A percentile compares a stretch with the other conserved stretches of the same genome.
phyloP scores from a whole-genome alignment of 306 rosid species.

The Vicia villosa region DNA sequence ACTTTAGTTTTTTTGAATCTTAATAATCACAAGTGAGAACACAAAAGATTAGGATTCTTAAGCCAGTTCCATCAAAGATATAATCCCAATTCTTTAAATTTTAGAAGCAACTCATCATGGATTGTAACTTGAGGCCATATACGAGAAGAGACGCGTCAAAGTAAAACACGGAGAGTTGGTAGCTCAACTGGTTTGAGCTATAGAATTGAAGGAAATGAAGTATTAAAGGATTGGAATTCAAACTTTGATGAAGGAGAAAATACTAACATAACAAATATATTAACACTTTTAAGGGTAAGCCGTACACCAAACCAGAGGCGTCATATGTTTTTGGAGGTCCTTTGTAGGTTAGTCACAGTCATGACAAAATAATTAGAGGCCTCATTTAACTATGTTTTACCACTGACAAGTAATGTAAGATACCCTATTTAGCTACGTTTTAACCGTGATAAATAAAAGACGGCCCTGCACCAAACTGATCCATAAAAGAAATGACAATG shows the following conservation, averaged over 20 bases:
- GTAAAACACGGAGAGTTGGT: background rate
- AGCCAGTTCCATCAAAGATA: conserved; percentile 8
- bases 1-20: background rate
- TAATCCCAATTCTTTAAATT: conserved; percentile 27
- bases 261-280: too few species aligned
- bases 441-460: too few species aligned
- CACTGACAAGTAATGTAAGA: too few species aligned
- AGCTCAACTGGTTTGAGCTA: too few species aligned
- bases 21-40: conserved; percentile 4
- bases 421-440: too few species aligned
- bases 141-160: conserved; percentile 1
- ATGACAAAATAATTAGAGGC: too few species aligned
- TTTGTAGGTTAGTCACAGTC: too few species aligned
- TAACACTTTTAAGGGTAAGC: background rate
- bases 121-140: conserved; percentile 8
- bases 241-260: background rate
- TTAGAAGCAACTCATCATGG: conserved; percentile 6
- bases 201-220: too few species aligned
- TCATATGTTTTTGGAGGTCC: too few species aligned
- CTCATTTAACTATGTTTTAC: too few species aligned
- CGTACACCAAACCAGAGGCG: too few species aligned
- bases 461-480: background rate
- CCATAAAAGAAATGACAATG: background rate
- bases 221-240: background rate
- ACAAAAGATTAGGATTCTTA: background rate